Evolutionary conservation across 1,139 yeast genomes (phyloP).

Genomic region (Chernovozyma sophiae-reginae): DNA sequence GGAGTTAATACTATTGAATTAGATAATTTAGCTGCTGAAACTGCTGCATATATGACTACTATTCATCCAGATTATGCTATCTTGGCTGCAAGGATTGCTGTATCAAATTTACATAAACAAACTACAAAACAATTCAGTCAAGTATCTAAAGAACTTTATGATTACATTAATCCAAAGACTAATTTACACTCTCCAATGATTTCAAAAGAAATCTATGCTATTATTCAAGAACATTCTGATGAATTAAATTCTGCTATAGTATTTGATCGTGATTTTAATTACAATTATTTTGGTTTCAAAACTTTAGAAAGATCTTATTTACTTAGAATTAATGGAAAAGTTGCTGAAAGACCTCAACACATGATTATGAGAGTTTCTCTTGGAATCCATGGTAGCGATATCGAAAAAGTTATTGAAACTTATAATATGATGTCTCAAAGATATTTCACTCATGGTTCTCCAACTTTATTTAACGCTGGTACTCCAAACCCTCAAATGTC

Average conservation of each 20-base stretch:
- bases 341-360: constrained; percentile 90
- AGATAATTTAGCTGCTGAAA: constrained; percentile 92
- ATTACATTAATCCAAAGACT: constrained; percentile 71
- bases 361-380: constrained; percentile 85
- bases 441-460: constrained; percentile 85
- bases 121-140: constrained; percentile 86
- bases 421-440: constrained; percentile 81
- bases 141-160: constrained; percentile 65
- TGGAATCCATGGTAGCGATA: constrained; percentile 79
- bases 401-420: constrained; percentile 70
- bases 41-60: constrained; percentile 96
- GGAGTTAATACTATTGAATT: constrained; percentile 95
- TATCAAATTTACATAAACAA: constrained; percentile 87
- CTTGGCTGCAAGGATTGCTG: constrained; percentile 92
- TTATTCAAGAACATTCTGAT: constrained; percentile 60
- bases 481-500: constrained; percentile 85
- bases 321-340: constrained; percentile 63
- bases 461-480: constrained; percentile 87
- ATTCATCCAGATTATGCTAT: constrained; percentile 94
- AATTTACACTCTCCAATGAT: constrained; percentile 75
- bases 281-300: constrained; percentile 83
- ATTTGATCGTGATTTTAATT: constrained; percentile 78
- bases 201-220: constrained; percentile 62
- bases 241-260: constrained; percentile 78
- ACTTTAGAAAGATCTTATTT: constrained; percentile 83